Percentiles rank a stretch among this genome's conserved stretches.
phyloP scores from a whole-genome alignment of 352 stramenopile genomes.

The Peronospora belbahrii region DNA sequence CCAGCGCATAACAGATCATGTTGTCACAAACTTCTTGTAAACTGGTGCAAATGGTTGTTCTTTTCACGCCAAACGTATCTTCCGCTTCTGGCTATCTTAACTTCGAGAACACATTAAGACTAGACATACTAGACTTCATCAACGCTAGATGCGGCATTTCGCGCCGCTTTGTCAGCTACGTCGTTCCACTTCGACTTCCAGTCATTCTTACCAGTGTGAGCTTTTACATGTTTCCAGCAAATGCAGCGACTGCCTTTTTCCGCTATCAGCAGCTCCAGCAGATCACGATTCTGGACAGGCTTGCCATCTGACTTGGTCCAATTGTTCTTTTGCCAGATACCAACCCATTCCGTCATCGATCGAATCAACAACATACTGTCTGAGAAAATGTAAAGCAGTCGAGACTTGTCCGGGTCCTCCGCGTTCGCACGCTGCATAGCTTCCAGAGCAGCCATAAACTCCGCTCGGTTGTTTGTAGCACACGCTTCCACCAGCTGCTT shows the following conservation, averaged over 20 bases:
- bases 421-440: constrained; percentile 59
- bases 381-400: constrained; percentile 63
- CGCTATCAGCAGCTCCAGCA: constrained; percentile 48
- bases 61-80: too few relatives aligned
- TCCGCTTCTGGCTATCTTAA: too few relatives aligned
- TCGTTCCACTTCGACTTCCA: constrained; percentile 74
- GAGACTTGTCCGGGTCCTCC: constrained; percentile 26
- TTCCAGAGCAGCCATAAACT: constrained; percentile 52
- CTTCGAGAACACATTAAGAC: background rate
- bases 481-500: constrained; percentile 36
- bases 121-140: background rate
- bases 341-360: constrained; percentile 73
- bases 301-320: constrained; percentile 55
- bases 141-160: constrained; percentile 21
- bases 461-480: constrained; percentile 47
- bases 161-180: constrained; percentile 46
- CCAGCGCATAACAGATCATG: too few relatives aligned
- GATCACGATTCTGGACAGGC: constrained; percentile 52
- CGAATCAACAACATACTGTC: constrained; percentile 75
- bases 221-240: constrained; percentile 62
- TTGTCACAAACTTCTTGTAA: too few relatives aligned
- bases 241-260: constrained; percentile 39
- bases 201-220: constrained; percentile 45
- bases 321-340: constrained; percentile 47
- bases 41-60: too few relatives aligned